Evolutionary conservation across 1,139 yeast species (phyloP), one percentile per base, ranked within the genome.

Genomic region (Lodderomyces theae): DNA sequence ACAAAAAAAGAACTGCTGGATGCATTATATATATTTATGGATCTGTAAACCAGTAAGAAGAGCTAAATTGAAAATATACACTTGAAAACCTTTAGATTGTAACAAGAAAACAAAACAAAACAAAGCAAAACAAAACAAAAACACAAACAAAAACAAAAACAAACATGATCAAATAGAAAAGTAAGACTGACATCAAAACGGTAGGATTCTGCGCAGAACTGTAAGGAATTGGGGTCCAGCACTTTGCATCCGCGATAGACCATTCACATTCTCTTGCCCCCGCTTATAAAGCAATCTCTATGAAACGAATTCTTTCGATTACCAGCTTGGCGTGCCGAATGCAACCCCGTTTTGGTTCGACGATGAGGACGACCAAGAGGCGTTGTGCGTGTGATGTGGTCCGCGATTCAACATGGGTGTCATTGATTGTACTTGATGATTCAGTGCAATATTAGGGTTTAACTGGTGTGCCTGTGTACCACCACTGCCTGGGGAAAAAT

Each of bases 331-430:
- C 12, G 42, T 34, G 24, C 44, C 43, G 16, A 34, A 42, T 21
- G 41, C 38, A 11, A 38, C 21, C 2, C 40, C 37, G 12, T 39
- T 39, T 23, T 39, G 40, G 13, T 34, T 39, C 9, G 41, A 42
- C 21, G 48, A 40, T 2, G 44, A 32, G 13, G 48, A 42, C 12
- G 48, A 45, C 48, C 48, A 45, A 3, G 48, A 45, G 4, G 36
- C 42, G 28, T 38, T 45, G 18, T 42, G 46, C 4, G 44, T 32
- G 26, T 45, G 45, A 22, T 40, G 28, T 10, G 16, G 18, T 37
- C 17, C 26, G 33, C 29, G 22, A 39, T 39, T 31, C 35, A 30
- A 4, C 29, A 25, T 12, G 9, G 16, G 15, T 25, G 29, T 12
- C 7, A 9, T 4, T 25, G 29, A 9, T 4, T 25, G 15, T 4